Base-by-base conservation (phyloP, 495 filamentous ascomycete genomes). In the Emericellopsis terricola region DNA sequence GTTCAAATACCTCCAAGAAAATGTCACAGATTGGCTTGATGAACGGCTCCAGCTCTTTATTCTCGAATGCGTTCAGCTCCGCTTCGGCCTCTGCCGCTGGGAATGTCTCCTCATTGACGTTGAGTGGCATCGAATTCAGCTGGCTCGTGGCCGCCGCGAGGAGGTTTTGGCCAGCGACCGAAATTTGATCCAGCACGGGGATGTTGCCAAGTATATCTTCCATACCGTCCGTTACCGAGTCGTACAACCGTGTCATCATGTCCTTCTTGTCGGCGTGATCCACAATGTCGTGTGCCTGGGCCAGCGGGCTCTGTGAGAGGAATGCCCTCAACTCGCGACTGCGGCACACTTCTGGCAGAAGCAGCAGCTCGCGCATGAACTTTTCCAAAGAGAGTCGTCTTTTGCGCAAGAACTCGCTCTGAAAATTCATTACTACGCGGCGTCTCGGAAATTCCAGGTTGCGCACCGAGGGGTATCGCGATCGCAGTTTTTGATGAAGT, bases 1-100 rank as follows among this genome's bases (percentile, higher is more conserved):
- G 68, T 49, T 94, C 85, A 51, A 99, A 99, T 8, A 82, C 67
- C 57, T 96, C 91, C 26, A 96, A 73, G 52, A 99, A 99, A 34
- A 96, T 70, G 52, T 99, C 89, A 53, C 85, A 94, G 41, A 99
- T 93, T 6, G 91, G 91, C 47, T 93, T 96, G 41, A 99, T 85
- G 52, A 99, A 94, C 5, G 91, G 91, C 47, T 92, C 82, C 0
- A 83, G 61, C 43, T 92, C 82, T 38, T 76, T 73, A 41, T 83
- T 73, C 46, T 94, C 89, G 42, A 93, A 96, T 4, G 91, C 91
- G 29, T 79, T 81, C 15, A 99, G 62, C 52, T 99, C 91, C 0
- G 85, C 85, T 51, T 96, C 85, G 2, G 87, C 87, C 58, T 99
- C 91, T 2, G 81, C 83, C 1, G 75, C 71, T 9, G 75, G 76